A percentile compares a stretch with the other conserved stretches of the same genome.
Conservation (phyloP, 495 filamentous ascomycete genomes). For the Viridothelium virens region DNA sequence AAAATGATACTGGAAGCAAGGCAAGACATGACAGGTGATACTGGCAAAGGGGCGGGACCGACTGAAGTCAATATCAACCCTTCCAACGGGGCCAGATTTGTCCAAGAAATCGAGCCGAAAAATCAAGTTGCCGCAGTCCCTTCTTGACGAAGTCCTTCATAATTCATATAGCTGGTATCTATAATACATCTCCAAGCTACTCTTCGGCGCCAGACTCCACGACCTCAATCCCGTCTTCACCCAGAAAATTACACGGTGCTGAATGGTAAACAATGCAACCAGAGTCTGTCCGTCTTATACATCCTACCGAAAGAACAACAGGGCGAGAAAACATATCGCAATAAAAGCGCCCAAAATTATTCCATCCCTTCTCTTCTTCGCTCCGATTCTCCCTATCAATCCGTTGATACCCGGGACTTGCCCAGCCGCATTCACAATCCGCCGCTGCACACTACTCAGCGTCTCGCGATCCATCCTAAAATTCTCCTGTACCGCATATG, state of each 20-base stretch:
- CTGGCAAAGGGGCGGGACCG: slow-evolving; percentile 6
- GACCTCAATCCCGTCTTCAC: background rate
- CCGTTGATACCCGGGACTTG: slow-evolving; percentile 90
- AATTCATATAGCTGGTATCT: background rate
- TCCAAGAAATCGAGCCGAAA: slow-evolving; percentile 10
- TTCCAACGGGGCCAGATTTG: slow-evolving; percentile 12
- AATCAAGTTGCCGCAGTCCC: slow-evolving; percentile 13
- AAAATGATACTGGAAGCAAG: slow-evolving; percentile 56
- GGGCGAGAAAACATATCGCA: slow-evolving; percentile 78
- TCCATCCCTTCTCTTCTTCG: slow-evolving; percentile 90
- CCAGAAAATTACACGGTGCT: background rate
- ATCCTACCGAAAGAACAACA: slow-evolving; percentile 68
- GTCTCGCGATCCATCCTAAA: slow-evolving; percentile 83
- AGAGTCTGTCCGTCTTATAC: background rate
- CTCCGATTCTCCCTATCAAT: slow-evolving; percentile 86
- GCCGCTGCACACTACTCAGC: slow-evolving; percentile 73
- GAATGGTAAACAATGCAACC: background rate
- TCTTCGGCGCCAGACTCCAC: background rate
- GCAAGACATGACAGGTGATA: slow-evolving; percentile 11
- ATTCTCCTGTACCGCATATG: slow-evolving; percentile 90
- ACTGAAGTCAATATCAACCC: background rate
- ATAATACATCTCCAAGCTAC: slow-evolving; percentile 2
- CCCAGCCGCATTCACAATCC: slow-evolving; percentile 80
- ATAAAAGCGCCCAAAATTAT: slow-evolving; percentile 88
- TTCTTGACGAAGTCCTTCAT: slow-evolving; percentile 10